Evolutionary conservation across 441 rosid species (phyloP), one percentile per base, ranked within the genome.

Genomic region (Euphorbia schlechtendalii): DNA sequence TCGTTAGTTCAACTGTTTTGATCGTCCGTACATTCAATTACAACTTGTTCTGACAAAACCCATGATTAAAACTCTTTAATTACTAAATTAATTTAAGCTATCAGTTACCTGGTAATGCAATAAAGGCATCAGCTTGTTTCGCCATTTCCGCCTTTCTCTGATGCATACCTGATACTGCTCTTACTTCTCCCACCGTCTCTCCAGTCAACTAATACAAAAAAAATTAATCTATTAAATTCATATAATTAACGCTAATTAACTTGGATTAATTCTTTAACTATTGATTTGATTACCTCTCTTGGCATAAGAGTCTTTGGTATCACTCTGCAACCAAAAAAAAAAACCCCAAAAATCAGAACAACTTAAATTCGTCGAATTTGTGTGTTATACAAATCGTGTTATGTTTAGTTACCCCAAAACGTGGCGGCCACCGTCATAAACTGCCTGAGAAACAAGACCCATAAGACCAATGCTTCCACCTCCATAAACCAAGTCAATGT

Each of bases 81-180:
- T 2, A 7, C 36, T 3, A 32, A 32, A 32, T 2, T 32, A 2
- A 32, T 2, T 32, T 32, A 32, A 32, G 36, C 7, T 3, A 32
- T 32, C 69, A 0, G 5, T 41, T 71, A 89, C 98, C 98, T 43
- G 98, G 98, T 55, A 93, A 80, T 72, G 98, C 98, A 51, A 93
- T 85, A 76, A 93, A 93, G 48, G 98, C 98, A 77, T 93, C 95
- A 69, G 98, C 88, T 46, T 86, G 95, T 74, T 83, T 84, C 68
- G 95, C 96, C 98, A 93, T 93, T 75, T 90, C 98, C 30, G 97
- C 98, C 68, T 93, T 93, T 68, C 98, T 82, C 72, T 93, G 95
- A 77, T 93, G 98, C 98, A 93, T 93, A 66, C 82, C 96, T 51
- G 98, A 86, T 20, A 93, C 98, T 6, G 95, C 87, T 82, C 80